These are phyloP conservation scores for Epichloe festucae DNA, from an alignment of 2,329 filamentous ascomycete genomes.

Conservation along the genomic window DNA sequence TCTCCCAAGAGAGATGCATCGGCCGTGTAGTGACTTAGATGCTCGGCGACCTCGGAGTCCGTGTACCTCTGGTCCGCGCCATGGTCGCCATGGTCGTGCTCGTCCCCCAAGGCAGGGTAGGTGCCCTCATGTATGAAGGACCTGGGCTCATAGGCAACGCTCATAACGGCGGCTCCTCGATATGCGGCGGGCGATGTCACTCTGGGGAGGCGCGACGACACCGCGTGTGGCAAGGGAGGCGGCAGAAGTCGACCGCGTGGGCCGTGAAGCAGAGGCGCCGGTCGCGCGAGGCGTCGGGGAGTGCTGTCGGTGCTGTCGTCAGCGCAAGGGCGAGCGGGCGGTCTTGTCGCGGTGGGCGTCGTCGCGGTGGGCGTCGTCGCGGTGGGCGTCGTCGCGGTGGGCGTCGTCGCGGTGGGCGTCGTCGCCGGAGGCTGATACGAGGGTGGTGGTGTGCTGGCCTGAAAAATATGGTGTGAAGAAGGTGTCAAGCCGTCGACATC, in stretches of 20 bases:
- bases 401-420: background rate
- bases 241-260: constrained; percentile 4
- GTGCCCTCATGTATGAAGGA: constrained; percentile 34
- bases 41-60: constrained; percentile 30
- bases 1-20: constrained; percentile 16
- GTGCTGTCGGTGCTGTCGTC: background rate
- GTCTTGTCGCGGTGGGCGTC: background rate
- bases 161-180: constrained; percentile 26
- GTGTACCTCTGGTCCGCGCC: constrained; percentile 27
- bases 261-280: constrained; percentile 3
- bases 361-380: background rate
- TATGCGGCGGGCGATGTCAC: constrained; percentile 10
- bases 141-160: constrained; percentile 38
- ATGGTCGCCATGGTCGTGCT: constrained; percentile 30
- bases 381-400: background rate
- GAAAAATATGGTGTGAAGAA: constrained; percentile 17
- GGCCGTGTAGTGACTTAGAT: constrained; percentile 30
- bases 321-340: background rate
- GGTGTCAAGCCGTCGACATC: constrained; percentile 6
- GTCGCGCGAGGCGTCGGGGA: constrained; percentile 5
- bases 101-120: constrained; percentile 33
- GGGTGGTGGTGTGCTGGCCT: constrained; percentile 12
- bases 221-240: constrained; percentile 4
- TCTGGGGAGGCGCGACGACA: constrained; percentile 5
- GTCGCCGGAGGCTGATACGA: constrained; percentile 2